phyloP scores from a whole-genome alignment of 345 rosid genomes.

The Ceriops decandra region DNA sequence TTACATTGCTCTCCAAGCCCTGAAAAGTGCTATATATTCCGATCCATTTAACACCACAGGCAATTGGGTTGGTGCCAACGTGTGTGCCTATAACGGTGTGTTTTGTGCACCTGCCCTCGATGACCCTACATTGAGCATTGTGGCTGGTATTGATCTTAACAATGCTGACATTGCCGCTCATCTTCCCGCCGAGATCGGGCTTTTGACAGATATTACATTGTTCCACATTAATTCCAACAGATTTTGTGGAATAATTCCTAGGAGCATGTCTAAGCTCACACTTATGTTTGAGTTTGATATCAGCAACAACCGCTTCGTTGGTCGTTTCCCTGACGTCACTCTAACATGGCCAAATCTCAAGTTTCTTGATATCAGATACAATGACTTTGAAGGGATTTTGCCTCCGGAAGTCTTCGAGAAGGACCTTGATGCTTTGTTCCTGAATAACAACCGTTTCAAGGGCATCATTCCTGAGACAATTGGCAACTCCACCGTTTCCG shows the following conservation, averaged over 20 bases:
- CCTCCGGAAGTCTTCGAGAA: constrained; percentile 10
- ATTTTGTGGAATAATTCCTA: constrained; percentile 21
- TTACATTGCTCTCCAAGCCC: constrained; percentile 18
- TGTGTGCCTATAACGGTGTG: constrained; percentile 19
- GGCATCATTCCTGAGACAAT: constrained; percentile 18
- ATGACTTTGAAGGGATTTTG: constrained; percentile 19
- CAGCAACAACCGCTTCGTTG: constrained; percentile 24
- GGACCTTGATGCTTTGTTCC: constrained; percentile 19
- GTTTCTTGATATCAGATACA: constrained; percentile 22
- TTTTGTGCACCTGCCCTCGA: constrained; percentile 12
- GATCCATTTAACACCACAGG: constrained; percentile 12
- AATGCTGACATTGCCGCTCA: constrained; percentile 19
- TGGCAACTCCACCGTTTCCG: constrained; percentile 22
- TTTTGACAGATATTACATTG: constrained; percentile 16
- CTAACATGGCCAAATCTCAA: constrained; percentile 5
- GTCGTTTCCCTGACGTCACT: constrained; percentile 9
- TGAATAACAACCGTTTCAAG: constrained; percentile 17
- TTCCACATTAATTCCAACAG: constrained; percentile 20
- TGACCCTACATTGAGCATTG: not conserved
- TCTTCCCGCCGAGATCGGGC: constrained; percentile 22
- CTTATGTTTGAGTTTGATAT: constrained; percentile 19
- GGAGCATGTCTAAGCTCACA: constrained; percentile 13
- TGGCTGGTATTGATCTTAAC: constrained; percentile 22
- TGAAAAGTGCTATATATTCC: constrained; percentile 14
- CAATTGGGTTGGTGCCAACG: constrained; percentile 15